Conservation (phyloP, 2,329 filamentous ascomycete genomes). For the Coniochaeta ligniaria region DNA sequence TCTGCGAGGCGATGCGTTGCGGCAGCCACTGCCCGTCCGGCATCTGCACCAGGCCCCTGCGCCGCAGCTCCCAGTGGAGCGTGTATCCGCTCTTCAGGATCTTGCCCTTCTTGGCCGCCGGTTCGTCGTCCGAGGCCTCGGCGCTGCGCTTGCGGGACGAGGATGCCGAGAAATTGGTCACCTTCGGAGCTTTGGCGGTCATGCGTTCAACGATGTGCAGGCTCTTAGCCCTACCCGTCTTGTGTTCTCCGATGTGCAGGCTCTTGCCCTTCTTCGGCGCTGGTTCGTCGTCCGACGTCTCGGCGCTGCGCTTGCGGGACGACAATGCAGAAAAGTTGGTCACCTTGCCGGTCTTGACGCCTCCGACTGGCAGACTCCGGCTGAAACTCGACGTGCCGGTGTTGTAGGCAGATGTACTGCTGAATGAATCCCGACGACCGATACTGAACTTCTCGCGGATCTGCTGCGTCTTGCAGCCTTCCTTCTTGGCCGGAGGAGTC, state of each 20-base stretch:
- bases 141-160: slow-evolving; percentile 11
- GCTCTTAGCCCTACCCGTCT: too few species aligned
- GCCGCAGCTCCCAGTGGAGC: slow-evolving; percentile 26
- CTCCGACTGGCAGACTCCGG: slow-evolving; percentile 10
- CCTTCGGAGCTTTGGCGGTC: neutral
- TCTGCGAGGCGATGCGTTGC: slow-evolving; percentile 40
- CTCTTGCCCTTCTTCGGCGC: slow-evolving; percentile 20
- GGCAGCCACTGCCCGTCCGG: slow-evolving; percentile 46
- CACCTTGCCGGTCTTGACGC: too few species aligned
- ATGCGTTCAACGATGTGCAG: neutral
- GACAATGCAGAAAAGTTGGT: slow-evolving; percentile 13
- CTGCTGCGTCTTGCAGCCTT: slow-evolving; percentile 17
- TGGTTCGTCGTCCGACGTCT: slow-evolving; percentile 9
- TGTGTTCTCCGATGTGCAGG: slow-evolving; percentile 17
- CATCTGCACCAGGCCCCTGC: slow-evolving; percentile 36
- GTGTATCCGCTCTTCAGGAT: slow-evolving; percentile 15
- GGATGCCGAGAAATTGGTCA: slow-evolving; percentile 13
- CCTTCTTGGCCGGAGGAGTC: slow-evolving; percentile 8
- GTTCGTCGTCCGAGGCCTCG: slow-evolving; percentile 9
- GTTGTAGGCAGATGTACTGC: slow-evolving; percentile 10
- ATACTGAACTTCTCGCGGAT: slow-evolving; percentile 10
- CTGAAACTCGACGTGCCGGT: slow-evolving; percentile 9
- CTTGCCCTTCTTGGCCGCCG: slow-evolving; percentile 19
- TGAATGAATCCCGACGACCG: slow-evolving; percentile 12
- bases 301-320: slow-evolving; percentile 11